phyloP scores from a whole-genome alignment of 371 early-diverging fungal genomes.

The Rozella allomycis region DNA sequence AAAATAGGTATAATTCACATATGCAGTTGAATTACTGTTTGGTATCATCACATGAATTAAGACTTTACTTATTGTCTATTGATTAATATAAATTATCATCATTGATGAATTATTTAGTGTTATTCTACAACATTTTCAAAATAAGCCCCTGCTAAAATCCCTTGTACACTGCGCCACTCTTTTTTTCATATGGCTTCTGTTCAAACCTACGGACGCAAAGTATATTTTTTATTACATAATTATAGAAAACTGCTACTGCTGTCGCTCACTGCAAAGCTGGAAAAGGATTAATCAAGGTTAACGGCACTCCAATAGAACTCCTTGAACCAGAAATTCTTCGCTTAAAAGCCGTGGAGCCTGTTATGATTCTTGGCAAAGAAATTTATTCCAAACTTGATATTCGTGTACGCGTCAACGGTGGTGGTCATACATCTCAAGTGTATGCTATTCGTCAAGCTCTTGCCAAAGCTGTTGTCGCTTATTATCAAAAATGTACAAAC shows the following conservation, averaged over 20 bases:
- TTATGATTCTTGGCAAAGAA: conserved; percentile 87
- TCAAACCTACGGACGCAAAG: conserved; percentile 23
- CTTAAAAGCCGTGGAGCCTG: conserved; percentile 96
- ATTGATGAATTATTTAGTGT: no score
- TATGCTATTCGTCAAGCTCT: conserved; percentile 98
- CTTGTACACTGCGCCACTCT: no score
- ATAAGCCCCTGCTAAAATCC: no score
- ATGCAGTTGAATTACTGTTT: no score
- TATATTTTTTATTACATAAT: conserved; percentile 2
- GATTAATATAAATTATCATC: no score
- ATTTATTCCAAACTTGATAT: conserved; percentile 91
- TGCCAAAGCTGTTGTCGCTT: conserved; percentile 97
- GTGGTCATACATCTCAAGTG: conserved; percentile 94
- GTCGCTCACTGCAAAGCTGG: conserved; percentile 96
- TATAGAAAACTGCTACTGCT: conserved; percentile 97
- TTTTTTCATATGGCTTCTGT: no score
- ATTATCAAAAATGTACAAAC: conserved; percentile 75
- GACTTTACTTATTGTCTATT: no score
- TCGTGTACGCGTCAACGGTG: conserved; percentile 90
- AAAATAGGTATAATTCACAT: no score
- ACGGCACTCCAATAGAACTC: conserved; percentile 91
- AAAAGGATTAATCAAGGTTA: conserved; percentile 85
- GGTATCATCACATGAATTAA: no score
- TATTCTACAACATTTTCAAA: no score
- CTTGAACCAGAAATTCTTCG: conserved; percentile 88